Base-by-base conservation (phyloP, 2,329 filamentous ascomycete genomes). In the Penicillium sp. region DNA sequence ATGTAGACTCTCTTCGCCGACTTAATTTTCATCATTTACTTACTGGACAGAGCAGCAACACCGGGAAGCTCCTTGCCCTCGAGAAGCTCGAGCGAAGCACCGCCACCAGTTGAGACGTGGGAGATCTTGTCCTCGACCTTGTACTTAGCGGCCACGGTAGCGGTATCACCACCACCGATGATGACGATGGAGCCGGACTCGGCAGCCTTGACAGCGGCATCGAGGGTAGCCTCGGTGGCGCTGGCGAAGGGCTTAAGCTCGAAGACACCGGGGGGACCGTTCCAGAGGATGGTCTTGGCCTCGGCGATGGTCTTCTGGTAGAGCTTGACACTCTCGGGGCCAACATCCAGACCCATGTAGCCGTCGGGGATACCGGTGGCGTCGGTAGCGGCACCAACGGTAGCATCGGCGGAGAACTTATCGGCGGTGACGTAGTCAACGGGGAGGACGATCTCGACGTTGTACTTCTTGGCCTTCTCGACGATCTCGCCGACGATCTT, bases 11-110 rank as follows among this genome's bases (percentile, higher is more conserved):
- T 25, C 6, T 8, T 41, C 37, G 23, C 27, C 27, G 15, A 25
- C 27, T 46, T 46, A 41, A 12, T 48, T 58, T 57, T 62, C 37
- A 52, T 54, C 50, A 61, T 69, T 76, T 82, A 86, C 80, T 86
- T 87, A 81, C 81, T 86, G 79, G 93, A 97, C 76, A 99, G 87
- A 70, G 93, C 93, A 72, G 85, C 83, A 64, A 99, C 93, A 83
- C 94, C 94, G 57, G 94, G 94, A 73, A 99, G 84, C 65, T 91
- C 93, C 86, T 99, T 99, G 79, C 94, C 94, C 86, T 99, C 94
- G 63, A 99, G 87, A 71, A 99, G 83, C 84, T 99, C 94, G 73
- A 99, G 83, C 70, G 89, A 93, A 67, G 94, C 94, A 80, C 94
- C 94, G 73, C 94, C 94, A 69, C 94, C 94, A 33, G 94, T 99